Evolutionary conservation across 805 yeast species (phyloP), one percentile per base, ranked within the genome.

Genomic region (Barnettozyma botsteinii): DNA sequence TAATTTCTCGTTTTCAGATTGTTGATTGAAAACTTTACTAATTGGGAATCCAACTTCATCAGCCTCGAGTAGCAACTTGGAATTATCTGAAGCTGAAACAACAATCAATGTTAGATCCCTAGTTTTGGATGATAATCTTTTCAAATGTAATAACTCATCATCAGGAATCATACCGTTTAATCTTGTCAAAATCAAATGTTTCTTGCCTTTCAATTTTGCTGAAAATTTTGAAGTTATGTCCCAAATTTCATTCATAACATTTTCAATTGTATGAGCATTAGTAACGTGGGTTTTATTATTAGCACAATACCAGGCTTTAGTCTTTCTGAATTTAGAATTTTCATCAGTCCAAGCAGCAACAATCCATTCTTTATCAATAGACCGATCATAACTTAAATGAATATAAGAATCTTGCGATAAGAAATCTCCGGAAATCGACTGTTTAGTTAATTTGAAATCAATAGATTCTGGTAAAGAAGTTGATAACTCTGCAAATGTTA

Each of bases 311-410:
- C 91, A 84, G 0, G 87, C 72, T 48, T 77, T 80, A 0, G 80
- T 72, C 33, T 68, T 70, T 14, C 79, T 73, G 11, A 76, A 69
- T 4, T 68, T 66, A 0, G 96, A 96, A 56, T 73, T 72, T 35
- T 89, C 91, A 53, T 91, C 96, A 0, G 93, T 71, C 94, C 97
- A 87, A 1, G 94, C 81, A 0, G 86, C 94, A 18, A 80, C 77
- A 32, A 87, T 70, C 96, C 96, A 91, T 40, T 76, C 77, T 45
- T 78, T 79, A 57, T 89, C 95, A 4, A 75, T 67, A 0, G 95
- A 82, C 38, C 95, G 60, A 23, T 87, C 86, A 52, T 89, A 91
- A 1, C 95, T 87, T 10, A 93, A 69, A 56, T 93, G 98, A 18
- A 91, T 66, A 50, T 78, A 85, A 1, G 85, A 68, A 52, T 88